These are phyloP conservation scores for Eimeria necatrix DNA, from an alignment of 169 alveolate species.

Conservation along the genomic window DNA sequence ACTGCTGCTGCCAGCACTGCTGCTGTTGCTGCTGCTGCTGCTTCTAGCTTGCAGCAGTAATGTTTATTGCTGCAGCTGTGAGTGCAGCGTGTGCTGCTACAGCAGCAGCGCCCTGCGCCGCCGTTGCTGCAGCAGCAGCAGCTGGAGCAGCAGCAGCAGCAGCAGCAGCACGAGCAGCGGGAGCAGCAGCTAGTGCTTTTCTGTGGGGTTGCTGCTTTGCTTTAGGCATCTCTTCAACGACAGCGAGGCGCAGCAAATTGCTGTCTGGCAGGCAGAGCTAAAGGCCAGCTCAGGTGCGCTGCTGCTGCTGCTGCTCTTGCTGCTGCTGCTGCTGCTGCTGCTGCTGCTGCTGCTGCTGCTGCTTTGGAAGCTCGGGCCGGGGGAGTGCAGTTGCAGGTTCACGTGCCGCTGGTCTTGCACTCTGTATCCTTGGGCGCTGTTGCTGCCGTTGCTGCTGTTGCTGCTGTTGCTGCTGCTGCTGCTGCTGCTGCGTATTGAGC, in stretches of 20 bases:
- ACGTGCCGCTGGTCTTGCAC: not conserved
- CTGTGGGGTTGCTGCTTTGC: not conserved
- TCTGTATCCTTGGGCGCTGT: not conserved
- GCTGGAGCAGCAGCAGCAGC: conserved; percentile 2
- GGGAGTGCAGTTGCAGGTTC: not conserved
- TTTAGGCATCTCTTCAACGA: conserved; percentile 5
- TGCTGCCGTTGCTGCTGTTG: not conserved
- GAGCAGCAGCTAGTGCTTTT: not conserved
- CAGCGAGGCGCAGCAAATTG: conserved; percentile 59
- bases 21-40: too few relatives aligned
- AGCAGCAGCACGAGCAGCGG: not conserved
- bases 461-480: not conserved
- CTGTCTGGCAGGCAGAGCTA: conserved; percentile 72
- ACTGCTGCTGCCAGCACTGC: too few relatives aligned
- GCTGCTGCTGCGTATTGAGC: not conserved
- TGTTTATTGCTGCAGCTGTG: not conserved
- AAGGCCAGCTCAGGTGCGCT: not conserved
- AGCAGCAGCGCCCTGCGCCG: not conserved
- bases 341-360: not conserved
- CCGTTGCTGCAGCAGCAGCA: not conserved
- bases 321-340: not conserved
- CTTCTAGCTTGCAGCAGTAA: too few relatives aligned
- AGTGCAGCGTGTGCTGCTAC: not conserved
- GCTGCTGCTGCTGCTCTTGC: not conserved
- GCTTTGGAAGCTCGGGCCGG: not conserved